Evolutionary conservation across 345 rosid species (phyloP).

Genomic region (Psidium friedrichsthalianum): DNA sequence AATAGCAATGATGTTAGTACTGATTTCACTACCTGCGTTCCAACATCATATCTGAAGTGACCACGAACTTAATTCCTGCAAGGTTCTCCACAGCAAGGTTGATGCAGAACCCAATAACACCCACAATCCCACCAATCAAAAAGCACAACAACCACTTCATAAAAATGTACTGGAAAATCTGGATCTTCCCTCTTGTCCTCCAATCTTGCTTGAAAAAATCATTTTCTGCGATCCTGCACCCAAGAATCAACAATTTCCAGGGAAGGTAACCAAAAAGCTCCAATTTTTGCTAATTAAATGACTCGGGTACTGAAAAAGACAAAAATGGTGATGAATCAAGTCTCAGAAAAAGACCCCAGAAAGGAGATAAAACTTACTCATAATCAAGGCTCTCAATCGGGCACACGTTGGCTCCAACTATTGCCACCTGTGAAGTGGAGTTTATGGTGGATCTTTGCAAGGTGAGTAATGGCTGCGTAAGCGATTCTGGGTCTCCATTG

Average conservation of each 20-base stretch:
- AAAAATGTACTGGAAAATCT: conserved; percentile 60
- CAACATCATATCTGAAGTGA: conserved; percentile 90
- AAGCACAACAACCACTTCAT: conserved; percentile 84
- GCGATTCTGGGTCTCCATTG: conserved; percentile 23
- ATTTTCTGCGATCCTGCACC: conserved; percentile 54
- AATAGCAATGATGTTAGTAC: neutral
- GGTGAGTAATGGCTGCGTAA: conserved; percentile 36
- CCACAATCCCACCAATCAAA: conserved; percentile 50
- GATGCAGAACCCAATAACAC: conserved; percentile 66
- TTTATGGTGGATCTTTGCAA: conserved; percentile 33
- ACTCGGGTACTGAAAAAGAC: neutral
- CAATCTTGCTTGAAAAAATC: conserved; percentile 90
- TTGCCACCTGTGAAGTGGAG: conserved; percentile 88
- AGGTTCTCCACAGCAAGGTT: conserved; percentile 90
- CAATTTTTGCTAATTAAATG: neutral
- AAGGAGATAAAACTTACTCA: conserved; percentile 31
- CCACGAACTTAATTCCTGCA: conserved; percentile 73
- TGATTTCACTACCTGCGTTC: conserved; percentile 24
- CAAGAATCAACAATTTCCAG: neutral
- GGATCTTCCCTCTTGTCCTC: conserved; percentile 53
- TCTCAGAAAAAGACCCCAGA: neutral
- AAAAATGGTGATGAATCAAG: neutral
- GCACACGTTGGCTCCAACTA: conserved; percentile 71
- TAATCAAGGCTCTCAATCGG: conserved; percentile 94
- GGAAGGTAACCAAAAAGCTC: neutral